Conservation (phyloP, 208 protist genomes). For the Acanthamoeba healyi region DNA sequence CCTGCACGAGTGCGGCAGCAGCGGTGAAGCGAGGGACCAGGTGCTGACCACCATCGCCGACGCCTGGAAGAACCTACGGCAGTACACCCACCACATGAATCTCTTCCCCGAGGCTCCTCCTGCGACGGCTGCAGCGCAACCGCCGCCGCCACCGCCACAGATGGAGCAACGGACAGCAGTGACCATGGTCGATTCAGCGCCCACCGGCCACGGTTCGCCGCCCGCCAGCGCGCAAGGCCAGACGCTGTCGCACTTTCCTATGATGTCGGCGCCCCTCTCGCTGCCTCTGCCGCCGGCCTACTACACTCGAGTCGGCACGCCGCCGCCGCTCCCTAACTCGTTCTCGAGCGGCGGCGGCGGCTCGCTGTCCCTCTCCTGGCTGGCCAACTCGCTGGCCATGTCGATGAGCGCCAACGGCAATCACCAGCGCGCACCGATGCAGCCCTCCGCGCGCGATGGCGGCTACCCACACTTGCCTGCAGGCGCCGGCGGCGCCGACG, state of each 20-base stretch:
- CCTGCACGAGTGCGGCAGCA: not conserved
- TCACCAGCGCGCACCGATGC: too few species aligned
- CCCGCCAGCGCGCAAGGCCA: too few species aligned
- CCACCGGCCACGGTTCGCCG: too few species aligned
- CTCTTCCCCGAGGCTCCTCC: not conserved
- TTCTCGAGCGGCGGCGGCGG: not conserved
- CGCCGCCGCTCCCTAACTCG: not conserved
- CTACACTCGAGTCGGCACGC: not conserved
- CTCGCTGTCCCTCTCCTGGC: not conserved
- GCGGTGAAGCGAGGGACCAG: slow-evolving; percentile 22
- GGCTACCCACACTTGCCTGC: not conserved
- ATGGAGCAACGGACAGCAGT: too few species aligned
- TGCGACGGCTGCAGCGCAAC: too few species aligned
- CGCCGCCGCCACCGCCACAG: too few species aligned
- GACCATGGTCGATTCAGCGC: too few species aligned
- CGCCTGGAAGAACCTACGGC: not conserved
- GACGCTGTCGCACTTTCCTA: too few species aligned
- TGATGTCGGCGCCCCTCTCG: too few species aligned
- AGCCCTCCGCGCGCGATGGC: not conserved
- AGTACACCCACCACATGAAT: not conserved
- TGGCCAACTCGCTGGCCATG: not conserved
- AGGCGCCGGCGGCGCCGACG: not conserved
- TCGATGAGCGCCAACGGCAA: not conserved
- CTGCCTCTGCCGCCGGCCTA: not conserved
- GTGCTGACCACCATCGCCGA: not conserved